Evolutionary conservation across 495 filamentous ascomycete genomes (phyloP), one percentile per base, ranked within the genome.

Genomic region (Choiromyces venosus): DNA sequence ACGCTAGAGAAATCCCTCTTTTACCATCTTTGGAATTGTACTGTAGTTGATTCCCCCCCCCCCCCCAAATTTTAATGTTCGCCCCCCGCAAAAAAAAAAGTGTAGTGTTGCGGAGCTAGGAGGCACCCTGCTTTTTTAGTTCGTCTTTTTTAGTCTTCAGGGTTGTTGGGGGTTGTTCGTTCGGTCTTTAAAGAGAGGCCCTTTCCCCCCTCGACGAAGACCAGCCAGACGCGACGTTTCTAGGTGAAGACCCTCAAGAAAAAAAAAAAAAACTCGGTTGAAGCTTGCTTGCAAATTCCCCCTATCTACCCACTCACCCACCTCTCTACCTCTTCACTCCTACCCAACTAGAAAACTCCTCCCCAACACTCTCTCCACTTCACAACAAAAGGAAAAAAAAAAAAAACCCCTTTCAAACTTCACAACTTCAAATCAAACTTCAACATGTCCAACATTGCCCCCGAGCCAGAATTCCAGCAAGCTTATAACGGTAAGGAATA

Each of bases 401-500:
- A 1, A 39, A 29, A 70, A 38, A 69, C 36, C n/a, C n/a, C 39
- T n/a, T 39, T 38, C 67, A 52, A 38, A 61, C 25, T n/a, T 29
- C 65, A 38, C 61, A 64, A 68, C 10, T 14, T 36, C n/a, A 19
- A 25, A 19, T 29, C 35, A 71, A 36, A n/a, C 39, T 37, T 67
- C 73, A 86, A 42, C 79, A 96, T 97, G 93, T 92, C 93, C 72
- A 91, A 96, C 87, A 86, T 94, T 80, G 88, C 92, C 68, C 83
- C 84, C 71, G 95, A 99, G 87, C 94, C 95, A 82, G 95, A 99
- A 86, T 99, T 98, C 86, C 90, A 97, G 89, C 95, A 99, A 87
- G 95, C 95, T 76, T 96, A 96, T 88, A 93, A 95, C 85, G 94
- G 94, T 97, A 86, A 82, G 83, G 74, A n/a, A 56, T 12, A 66